Conservation (phyloP, 2,329 filamentous ascomycete species). For the Chrysoporthe cubensis region DNA sequence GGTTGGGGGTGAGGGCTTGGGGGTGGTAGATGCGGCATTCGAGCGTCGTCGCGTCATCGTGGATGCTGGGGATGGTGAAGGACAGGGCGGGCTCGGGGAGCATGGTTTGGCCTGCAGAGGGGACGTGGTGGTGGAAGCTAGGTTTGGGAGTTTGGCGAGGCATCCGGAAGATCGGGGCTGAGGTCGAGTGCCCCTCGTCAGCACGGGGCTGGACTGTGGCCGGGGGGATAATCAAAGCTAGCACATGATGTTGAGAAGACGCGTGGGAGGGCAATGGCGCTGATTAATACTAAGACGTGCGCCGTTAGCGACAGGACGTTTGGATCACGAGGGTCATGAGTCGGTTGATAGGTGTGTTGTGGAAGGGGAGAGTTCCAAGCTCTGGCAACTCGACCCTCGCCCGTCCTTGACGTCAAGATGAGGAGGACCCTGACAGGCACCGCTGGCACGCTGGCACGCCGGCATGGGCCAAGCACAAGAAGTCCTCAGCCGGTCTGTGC, state of each 20-base stretch:
- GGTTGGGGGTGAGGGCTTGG: conserved; percentile 42
- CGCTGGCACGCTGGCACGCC: too few species aligned
- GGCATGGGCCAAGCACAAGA: background rate
- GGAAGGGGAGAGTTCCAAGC: background rate
- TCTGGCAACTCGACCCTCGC: background rate
- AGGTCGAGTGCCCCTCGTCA: background rate
- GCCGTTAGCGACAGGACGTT: background rate
- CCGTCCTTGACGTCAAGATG: background rate
- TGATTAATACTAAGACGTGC: background rate
- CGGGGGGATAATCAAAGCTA: background rate
- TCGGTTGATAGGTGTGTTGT: background rate
- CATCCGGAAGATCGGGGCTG: background rate
- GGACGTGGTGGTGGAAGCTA: conserved; percentile 2
- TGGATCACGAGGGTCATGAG: background rate
- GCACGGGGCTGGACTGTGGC: background rate
- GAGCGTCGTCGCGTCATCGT: conserved; percentile 78
- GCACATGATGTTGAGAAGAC: background rate
- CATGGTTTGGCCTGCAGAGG: conserved; percentile 38
- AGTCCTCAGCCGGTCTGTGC: background rate
- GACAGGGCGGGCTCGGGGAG: conserved; percentile 62
- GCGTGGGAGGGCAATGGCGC: background rate
- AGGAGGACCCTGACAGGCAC: background rate
- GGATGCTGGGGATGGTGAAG: conserved; percentile 82
- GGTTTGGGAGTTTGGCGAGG: conserved; percentile 4
- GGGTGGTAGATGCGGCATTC: conserved; percentile 86